Evolutionary conservation across 2,329 filamentous ascomycete genomes (phyloP), one percentile per base, ranked within the genome.

Genomic region (Calonectria leucothoes): DNA sequence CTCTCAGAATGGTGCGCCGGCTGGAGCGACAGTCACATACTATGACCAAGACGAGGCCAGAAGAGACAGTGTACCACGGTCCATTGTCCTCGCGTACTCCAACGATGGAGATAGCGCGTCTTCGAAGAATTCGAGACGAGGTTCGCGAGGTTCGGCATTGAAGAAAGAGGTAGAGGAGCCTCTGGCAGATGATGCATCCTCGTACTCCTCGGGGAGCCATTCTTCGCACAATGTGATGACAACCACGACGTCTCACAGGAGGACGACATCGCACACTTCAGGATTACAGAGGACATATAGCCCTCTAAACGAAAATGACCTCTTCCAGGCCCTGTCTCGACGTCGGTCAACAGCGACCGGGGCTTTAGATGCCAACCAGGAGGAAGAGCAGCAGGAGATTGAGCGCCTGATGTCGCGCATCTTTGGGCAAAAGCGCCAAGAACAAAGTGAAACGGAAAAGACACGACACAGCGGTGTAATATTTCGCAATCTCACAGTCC

Each of bases 401-500:
- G 87, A 92, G 65, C 85, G 87, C 14, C 83, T 94, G 48, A 91
- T 95, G 86, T 94, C 92, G 0, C 90, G 90, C 4, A 93, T 95
- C 89, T 95, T 94, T 78, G 93, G 93, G 7, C 85, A 87, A 39
- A 89, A 89, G 25, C 88, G 93, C 7, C 92, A 93, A 76, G 88
- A 89, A 55, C 86, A 90, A n/a, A 93, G 91, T 0, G 90, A 94
- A 74, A 92, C 93, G 74, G 93, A 94, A 77, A 91, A 93, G 80
- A 93, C 92, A 0, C 86, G 93, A 27, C 93, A 94, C 80, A 87
- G 90, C 31, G 93, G 93, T 39, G 91, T 95, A 15, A 84, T 94
- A 6, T 95, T 94, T 86, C 92, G 92, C 61, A 87, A 93, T 67
- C 84, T 95, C 33, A 94, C 91, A 0, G 93, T 95, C 23, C 93